Percentiles rank a stretch among this genome's conserved stretches.
Evolutionary conservation across 2,329 filamentous ascomycete genomes (phyloP).

Genomic region (Tolypocladium pustulatum): DNA sequence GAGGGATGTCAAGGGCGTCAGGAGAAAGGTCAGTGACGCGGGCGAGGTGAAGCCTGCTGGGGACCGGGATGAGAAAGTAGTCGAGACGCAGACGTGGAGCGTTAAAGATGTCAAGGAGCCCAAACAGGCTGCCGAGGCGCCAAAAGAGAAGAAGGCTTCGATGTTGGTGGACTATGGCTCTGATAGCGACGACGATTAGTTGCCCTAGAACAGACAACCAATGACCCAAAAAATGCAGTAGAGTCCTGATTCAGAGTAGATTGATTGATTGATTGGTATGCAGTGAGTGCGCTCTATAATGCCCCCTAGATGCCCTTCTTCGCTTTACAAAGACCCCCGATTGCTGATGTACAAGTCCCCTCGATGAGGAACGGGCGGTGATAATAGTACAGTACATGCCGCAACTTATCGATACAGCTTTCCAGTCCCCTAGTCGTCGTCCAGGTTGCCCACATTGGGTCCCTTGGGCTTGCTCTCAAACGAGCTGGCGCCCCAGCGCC

Average conservation of each 20-base stretch:
- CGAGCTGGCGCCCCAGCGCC: conserved; percentile 36
- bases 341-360: neutral
- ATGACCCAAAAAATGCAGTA: neutral
- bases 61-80: neutral
- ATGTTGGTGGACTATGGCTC: conserved; percentile 47
- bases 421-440: conserved; percentile 18
- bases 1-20: conserved; percentile 23
- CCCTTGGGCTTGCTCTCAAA: conserved; percentile 28
- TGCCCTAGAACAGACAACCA: neutral
- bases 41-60: conserved; percentile 1
- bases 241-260: conserved; percentile 1
- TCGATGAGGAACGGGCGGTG: neutral
- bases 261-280: conserved; percentile 5
- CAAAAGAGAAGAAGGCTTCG: conserved; percentile 15
- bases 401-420: neutral
- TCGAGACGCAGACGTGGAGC: neutral
- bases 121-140: neutral
- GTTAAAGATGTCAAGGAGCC: neutral
- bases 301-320: neutral
- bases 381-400: neutral
- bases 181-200: conserved; percentile 30
- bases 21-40: conserved; percentile 9
- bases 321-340: neutral
- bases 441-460: conserved; percentile 28
- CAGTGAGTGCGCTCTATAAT: conserved; percentile 2